Evolutionary conservation across 768 basidiomycete species (phyloP).

Genomic region (Agaricus subrufescens): DNA sequence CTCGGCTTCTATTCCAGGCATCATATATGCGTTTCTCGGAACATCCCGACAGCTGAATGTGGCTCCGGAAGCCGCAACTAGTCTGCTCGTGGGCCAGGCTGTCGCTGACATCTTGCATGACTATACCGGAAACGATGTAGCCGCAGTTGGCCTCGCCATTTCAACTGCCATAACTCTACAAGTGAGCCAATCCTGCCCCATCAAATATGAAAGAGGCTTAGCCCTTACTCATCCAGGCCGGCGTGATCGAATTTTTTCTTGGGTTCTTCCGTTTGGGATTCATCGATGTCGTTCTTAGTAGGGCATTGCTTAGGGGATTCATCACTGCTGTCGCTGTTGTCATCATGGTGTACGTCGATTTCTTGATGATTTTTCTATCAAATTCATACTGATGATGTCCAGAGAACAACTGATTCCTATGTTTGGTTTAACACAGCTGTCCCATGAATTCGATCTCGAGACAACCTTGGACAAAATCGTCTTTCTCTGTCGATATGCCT

Average conservation of each 20-base stretch:
- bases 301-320: constrained; percentile 84
- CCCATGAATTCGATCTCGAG: constrained; percentile 51
- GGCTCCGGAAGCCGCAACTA: constrained; percentile 86
- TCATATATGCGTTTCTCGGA: constrained; percentile 89
- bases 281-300: constrained; percentile 88
- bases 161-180: constrained; percentile 84
- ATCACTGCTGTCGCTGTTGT: constrained; percentile 82
- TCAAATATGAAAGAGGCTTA: neutral
- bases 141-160: constrained; percentile 58
- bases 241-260: constrained; percentile 78
- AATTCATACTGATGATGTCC: constrained; percentile 2
- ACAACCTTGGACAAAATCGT: constrained; percentile 71
- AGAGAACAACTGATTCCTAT: constrained; percentile 88
- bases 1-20: constrained; percentile 79
- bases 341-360: constrained; percentile 65
- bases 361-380: neutral
- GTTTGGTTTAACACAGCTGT: constrained; percentile 68
- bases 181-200: constrained; percentile 30
- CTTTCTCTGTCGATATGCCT: constrained; percentile 63
- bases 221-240: constrained; percentile 44
- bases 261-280: constrained; percentile 90
- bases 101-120: constrained; percentile 63
- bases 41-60: constrained; percentile 79
- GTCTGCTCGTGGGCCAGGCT: constrained; percentile 83
- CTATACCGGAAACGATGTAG: constrained; percentile 36